phyloP scores from a whole-genome alignment of 129 eudicot genomes.

The Flaveria trinervia region DNA sequence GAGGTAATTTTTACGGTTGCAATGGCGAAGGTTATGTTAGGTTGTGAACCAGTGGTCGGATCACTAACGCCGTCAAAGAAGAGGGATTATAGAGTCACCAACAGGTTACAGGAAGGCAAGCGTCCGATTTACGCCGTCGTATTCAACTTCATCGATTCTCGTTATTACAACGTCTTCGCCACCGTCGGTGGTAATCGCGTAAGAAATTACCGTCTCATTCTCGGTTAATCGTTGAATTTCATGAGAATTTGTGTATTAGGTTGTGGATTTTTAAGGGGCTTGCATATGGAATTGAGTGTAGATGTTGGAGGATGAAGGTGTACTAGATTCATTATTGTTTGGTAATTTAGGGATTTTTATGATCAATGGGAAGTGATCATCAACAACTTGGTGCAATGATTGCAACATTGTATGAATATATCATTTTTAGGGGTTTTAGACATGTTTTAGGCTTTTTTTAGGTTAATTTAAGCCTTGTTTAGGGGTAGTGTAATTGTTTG shows the following conservation, averaged over 20 bases:
- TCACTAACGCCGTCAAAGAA: constrained; percentile 68
- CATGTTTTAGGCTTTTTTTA: no score
- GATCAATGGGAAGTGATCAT: no score
- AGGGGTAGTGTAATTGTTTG: no score
- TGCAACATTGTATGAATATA: no score
- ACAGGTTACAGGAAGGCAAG: constrained; percentile 86
- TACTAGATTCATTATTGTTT: constrained; percentile 8
- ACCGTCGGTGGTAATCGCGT: constrained; percentile 96
- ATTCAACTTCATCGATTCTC: constrained; percentile 92
- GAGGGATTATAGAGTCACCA: constrained; percentile 84
- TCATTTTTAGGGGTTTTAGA: no score
- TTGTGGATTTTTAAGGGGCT: not conserved
- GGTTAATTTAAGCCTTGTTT: no score
- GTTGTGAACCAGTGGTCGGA: constrained; percentile 84
- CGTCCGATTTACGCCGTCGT: constrained; percentile 88
- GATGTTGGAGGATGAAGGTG: not conserved
- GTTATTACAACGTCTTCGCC: constrained; percentile 83
- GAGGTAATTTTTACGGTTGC: not conserved
- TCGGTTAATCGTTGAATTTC: not conserved
- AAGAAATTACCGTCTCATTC: not conserved
- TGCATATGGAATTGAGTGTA: not conserved
- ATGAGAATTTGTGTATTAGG: not conserved
- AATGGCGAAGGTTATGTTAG: constrained; percentile 61
- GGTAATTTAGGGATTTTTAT: constrained; percentile 6
- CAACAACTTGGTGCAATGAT: no score